Evolutionary conservation across 164 flowering plant genomes (phyloP).

Genomic region (Liquidambar formosana): DNA sequence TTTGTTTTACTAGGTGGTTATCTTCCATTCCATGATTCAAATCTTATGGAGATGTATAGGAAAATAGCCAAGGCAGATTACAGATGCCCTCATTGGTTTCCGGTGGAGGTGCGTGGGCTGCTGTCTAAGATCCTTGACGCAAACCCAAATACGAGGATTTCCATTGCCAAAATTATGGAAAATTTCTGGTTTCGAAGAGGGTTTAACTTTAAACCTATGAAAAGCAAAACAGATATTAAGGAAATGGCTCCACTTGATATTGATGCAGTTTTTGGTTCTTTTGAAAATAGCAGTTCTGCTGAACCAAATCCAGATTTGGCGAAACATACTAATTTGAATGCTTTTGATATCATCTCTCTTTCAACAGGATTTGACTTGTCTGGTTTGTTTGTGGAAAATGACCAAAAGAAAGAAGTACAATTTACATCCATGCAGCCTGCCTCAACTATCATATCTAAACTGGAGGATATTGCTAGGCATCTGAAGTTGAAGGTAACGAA

Average conservation of each 20-base stretch:
- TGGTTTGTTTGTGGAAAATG: slow-evolving; percentile 40
- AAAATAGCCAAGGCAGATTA: slow-evolving; percentile 48
- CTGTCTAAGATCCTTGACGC: slow-evolving; percentile 47
- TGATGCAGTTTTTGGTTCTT: slow-evolving; percentile 3
- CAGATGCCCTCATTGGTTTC: slow-evolving; percentile 47
- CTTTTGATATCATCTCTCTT: slow-evolving; percentile 55
- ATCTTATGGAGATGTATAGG: slow-evolving; percentile 51
- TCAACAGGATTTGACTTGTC: slow-evolving; percentile 55
- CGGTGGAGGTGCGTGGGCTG: slow-evolving; percentile 39
- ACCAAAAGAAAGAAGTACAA: slow-evolving; percentile 31
- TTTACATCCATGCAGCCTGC: slow-evolving; percentile 33
- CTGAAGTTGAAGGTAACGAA: slow-evolving; percentile 32
- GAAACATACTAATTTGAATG: slow-evolving; percentile 37
- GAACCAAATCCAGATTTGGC: slow-evolving; percentile 12
- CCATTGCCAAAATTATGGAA: slow-evolving; percentile 41
- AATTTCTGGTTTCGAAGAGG: slow-evolving; percentile 51
- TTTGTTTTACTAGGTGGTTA: slow-evolving; percentile 52
- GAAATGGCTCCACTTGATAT: slow-evolving; percentile 14
- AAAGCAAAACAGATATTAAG: slow-evolving; percentile 4
- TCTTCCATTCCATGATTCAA: slow-evolving; percentile 54
- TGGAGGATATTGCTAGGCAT: slow-evolving; percentile 38
- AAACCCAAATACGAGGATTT: slow-evolving; percentile 46
- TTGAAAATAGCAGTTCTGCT: neutral
- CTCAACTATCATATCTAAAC: slow-evolving; percentile 36
- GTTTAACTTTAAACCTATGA: slow-evolving; percentile 9